Conservation (phyloP, 331 rosid species). For the Acacia concinna region DNA sequence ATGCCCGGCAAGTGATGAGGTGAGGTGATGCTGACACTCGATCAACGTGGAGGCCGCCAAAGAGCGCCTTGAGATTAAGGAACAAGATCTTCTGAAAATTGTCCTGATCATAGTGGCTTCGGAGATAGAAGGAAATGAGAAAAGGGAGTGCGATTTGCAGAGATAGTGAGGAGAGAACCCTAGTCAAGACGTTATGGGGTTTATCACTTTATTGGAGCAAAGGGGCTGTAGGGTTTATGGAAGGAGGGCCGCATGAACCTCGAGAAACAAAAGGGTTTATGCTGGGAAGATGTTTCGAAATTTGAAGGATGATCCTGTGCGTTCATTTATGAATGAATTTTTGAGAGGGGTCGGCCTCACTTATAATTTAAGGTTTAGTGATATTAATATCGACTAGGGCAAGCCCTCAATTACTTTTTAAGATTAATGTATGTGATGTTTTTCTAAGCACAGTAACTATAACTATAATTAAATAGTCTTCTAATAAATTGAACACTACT, state of each 20-base stretch:
- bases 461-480: too few relatives aligned
- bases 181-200: not conserved
- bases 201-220: not conserved
- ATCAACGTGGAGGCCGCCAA: constrained; percentile 44
- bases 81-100: constrained; percentile 48
- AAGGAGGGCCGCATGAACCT: not conserved
- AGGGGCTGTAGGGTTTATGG: not conserved
- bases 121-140: not conserved
- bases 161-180: not conserved
- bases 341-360: too few relatives aligned
- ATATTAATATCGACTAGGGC: too few relatives aligned
- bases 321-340: too few relatives aligned
- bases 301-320: constrained; percentile 10
- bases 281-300: not conserved
- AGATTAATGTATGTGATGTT: too few relatives aligned
- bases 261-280: not conserved
- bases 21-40: constrained; percentile 23
- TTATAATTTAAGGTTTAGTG: too few relatives aligned
- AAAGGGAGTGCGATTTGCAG: not conserved
- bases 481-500: too few relatives aligned
- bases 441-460: too few relatives aligned
- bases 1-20: constrained; percentile 7
- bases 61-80: constrained; percentile 37
- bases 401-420: too few relatives aligned
- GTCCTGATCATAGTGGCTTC: constrained; percentile 41